Evolutionary conservation across 1,284 basidiomycete genomes (phyloP).

Genomic region (Apiotrichum mycotoxinovorans): DNA sequence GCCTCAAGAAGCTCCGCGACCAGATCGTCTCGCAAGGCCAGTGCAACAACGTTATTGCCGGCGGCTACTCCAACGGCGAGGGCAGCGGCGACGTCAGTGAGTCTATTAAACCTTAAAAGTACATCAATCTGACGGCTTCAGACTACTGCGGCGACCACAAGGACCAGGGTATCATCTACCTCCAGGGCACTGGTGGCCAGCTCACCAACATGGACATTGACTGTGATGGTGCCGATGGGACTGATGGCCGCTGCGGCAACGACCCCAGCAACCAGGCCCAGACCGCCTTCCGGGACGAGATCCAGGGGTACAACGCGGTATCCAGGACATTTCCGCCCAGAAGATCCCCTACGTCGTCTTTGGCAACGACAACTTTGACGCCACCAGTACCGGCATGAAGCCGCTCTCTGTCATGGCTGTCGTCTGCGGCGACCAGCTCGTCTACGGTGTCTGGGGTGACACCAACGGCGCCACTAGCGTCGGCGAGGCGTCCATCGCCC

Average conservation of each 20-base stretch:
- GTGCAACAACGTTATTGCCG: neutral
- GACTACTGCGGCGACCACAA: conserved; percentile 2
- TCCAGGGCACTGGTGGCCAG: neutral
- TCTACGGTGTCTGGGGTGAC: conserved; percentile 3
- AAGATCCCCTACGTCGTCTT: conserved; percentile 1
- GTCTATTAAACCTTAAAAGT: neutral
- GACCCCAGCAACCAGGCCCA: neutral
- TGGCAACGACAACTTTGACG: neutral
- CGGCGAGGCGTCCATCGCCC: conserved; percentile 1
- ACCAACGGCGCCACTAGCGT: neutral
- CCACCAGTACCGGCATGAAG: neutral
- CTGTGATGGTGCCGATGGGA: neutral
- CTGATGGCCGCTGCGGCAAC: neutral
- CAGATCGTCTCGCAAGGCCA: neutral
- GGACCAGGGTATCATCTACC: neutral
- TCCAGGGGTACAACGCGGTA: neutral
- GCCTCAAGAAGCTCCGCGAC: neutral
- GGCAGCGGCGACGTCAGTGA: neutral
- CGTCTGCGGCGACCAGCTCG: neutral
- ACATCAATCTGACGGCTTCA: no score
- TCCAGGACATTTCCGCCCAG: neutral
- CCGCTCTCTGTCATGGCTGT: neutral
- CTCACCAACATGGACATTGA: conserved; percentile 1
- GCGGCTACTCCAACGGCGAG: neutral
- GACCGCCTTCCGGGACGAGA: neutral